These are phyloP conservation scores for Cyclotella cryptica DNA, from an alignment of 108 stramenopile genomes.

Conservation along the genomic window DNA sequence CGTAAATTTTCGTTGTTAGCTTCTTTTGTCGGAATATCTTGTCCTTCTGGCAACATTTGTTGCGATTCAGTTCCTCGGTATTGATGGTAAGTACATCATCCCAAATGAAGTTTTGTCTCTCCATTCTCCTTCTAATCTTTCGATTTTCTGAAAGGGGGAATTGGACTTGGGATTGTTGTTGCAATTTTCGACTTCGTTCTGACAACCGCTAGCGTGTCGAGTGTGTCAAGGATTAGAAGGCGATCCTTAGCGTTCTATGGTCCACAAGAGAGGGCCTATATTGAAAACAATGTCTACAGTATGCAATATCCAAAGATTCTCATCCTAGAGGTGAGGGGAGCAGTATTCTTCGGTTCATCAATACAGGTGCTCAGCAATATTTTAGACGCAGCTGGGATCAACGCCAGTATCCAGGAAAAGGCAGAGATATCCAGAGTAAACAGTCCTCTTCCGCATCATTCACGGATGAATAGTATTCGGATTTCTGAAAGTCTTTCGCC, in stretches of 20 bases:
- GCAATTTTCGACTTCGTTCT: constrained; percentile 83
- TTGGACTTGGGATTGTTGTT: constrained; percentile 50
- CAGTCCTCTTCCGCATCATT: constrained; percentile 44
- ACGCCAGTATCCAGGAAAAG: constrained; percentile 46
- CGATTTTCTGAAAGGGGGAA: constrained; percentile 21
- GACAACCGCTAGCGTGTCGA: constrained; percentile 69
- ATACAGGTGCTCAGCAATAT: constrained; percentile 67
- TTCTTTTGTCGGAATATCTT: constrained; percentile 47
- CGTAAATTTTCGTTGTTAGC: constrained; percentile 5
- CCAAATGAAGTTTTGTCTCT: not conserved
- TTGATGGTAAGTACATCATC: constrained; percentile 28
- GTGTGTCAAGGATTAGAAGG: constrained; percentile 60
- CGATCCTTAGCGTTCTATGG: constrained; percentile 81
- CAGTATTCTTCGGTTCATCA: constrained; percentile 85
- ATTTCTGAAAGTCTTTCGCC: constrained; percentile 31
- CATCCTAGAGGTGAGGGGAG: constrained; percentile 74
- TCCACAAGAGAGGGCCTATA: constrained; percentile 65
- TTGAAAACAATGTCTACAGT: constrained; percentile 74
- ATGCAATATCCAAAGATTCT: constrained; percentile 63
- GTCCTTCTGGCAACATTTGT: constrained; percentile 54
- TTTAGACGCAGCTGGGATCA: constrained; percentile 61
- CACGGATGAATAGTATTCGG: constrained; percentile 33
- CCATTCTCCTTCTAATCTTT: not conserved
- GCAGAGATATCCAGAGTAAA: constrained; percentile 48
- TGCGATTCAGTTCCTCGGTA: constrained; percentile 50